Evolutionary conservation across 2,329 filamentous ascomycete genomes (phyloP), one percentile per base, ranked within the genome.

Genomic region (Trichoderma sp.): DNA sequence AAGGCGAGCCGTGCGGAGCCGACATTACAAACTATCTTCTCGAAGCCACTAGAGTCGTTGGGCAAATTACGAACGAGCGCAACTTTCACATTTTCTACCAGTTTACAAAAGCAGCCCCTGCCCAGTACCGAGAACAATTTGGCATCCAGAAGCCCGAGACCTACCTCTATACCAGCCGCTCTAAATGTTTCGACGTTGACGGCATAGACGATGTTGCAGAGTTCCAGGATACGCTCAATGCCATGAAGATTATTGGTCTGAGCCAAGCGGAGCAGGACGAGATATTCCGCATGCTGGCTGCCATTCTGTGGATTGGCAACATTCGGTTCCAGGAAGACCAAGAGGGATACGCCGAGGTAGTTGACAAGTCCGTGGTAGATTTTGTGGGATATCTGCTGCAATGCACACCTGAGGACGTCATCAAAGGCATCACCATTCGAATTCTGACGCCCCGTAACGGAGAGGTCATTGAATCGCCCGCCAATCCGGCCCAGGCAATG

Each of bases 41-140:
- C 65, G 96, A 99, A 80, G 98, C 98, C 85, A 91, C 93, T 59
- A 88, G 96, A 83, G 96, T 99, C 21, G 94, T 97, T 11, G 94
- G 95, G 19, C 96, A 98, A 83, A 98, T 98, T 74, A 86, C 84
- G 70, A 97, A 97, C 79, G 96, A 99, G 86, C 89, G 96, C 74
- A 98, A 97, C 82, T 99, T 99, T 81, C 96, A 99, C 82, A 98
- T 99, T 76, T 99, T 99, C 80, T 99, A 99, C 82, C 96, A 99
- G 80, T 97, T 98, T 80, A 93, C 96, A 58, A 99, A 98, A 82
- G 94, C 92, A 4, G 95, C 95, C 11, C 92, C 94, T n/a, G 86
- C 91, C 74, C 88, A 91, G 70, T 96, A 98, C 81, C 87, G 93
- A 78, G 89, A 96, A 76, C 89, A 85, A n/a, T 97, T 93, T 77